phyloP scores from a whole-genome alignment of 306 rosid genomes.

The Senna siamea region DNA sequence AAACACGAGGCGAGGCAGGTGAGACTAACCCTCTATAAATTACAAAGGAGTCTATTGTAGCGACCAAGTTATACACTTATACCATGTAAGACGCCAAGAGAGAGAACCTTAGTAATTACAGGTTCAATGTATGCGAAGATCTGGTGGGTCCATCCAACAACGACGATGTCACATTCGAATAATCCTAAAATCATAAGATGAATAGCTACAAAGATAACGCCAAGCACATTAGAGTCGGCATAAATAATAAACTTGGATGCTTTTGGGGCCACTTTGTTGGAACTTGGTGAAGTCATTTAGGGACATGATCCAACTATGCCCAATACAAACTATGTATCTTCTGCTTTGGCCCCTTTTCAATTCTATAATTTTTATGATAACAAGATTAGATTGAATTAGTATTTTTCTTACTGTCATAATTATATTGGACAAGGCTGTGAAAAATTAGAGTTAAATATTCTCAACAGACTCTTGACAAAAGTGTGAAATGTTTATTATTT shows the following conservation, averaged over 20 bases:
- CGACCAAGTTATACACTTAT: too few species aligned
- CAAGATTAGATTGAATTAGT: too few species aligned
- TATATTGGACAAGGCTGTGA: neutral
- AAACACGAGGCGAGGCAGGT: neutral
- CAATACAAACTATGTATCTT: too few species aligned
- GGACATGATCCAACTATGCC: too few species aligned
- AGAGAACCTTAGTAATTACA: neutral
- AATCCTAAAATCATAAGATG: too few species aligned
- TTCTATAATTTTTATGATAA: too few species aligned
- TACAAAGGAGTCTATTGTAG: neutral
- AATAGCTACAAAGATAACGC: too few species aligned
- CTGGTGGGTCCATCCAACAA: slow-evolving; percentile 34
- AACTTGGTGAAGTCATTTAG: neutral
- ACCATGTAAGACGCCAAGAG: neutral
- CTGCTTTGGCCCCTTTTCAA: too few species aligned
- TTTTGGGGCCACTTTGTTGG: neutral
- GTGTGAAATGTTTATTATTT: neutral
- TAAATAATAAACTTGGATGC: neutral
- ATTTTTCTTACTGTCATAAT: too few species aligned
- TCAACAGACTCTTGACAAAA: neutral
- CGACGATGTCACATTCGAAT: too few species aligned
- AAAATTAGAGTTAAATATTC: neutral
- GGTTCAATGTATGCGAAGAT: slow-evolving; percentile 56
- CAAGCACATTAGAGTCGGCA: too few species aligned
- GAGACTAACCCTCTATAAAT: neutral